A percentile compares a stretch with the other conserved stretches of the same genome.
These are phyloP conservation scores for Jackrogersella multiformis DNA, from an alignment of 495 filamentous ascomycete genomes.

Conservation along the genomic window DNA sequence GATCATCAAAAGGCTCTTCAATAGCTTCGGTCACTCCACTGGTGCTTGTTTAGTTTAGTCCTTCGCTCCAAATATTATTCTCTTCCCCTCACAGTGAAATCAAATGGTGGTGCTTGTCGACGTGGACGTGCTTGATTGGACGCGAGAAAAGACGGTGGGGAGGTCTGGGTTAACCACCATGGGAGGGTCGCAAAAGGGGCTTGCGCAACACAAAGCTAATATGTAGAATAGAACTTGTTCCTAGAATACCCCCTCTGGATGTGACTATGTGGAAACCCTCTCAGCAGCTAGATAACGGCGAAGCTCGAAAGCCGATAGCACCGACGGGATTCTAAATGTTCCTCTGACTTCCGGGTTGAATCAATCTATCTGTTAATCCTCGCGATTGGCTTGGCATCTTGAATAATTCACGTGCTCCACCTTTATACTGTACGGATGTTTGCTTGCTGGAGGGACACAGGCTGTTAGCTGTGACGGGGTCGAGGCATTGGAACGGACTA, in stretches of 20 bases:
- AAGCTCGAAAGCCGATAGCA: slow-evolving; percentile 29
- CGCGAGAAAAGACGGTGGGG: slow-evolving; percentile 36
- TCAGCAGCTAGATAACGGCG: slow-evolving; percentile 25
- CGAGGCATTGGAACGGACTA: slow-evolving; percentile 21
- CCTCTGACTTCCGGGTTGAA: slow-evolving; percentile 10
- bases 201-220: slow-evolving; percentile 44
- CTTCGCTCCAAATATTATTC: slow-evolving; percentile 33
- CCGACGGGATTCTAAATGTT: slow-evolving; percentile 12
- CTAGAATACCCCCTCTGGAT: slow-evolving; percentile 31
- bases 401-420: slow-evolving; percentile 24
- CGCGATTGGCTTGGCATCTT: slow-evolving; percentile 3
- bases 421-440: slow-evolving; percentile 28
- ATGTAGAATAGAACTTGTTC: slow-evolving; percentile 23
- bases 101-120: slow-evolving; percentile 45
- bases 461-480: slow-evolving; percentile 28
- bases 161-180: slow-evolving; percentile 29
- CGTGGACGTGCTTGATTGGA: slow-evolving; percentile 48
- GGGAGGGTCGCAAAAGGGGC: slow-evolving; percentile 48
- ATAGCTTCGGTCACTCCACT: slow-evolving; percentile 37
- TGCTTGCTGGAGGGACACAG: slow-evolving; percentile 34
- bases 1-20: slow-evolving; percentile 21
- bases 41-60: slow-evolving; percentile 39
- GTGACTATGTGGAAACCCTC: slow-evolving; percentile 33
- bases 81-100: slow-evolving; percentile 41
- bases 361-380: slow-evolving; percentile 10